Evolutionary conservation across 805 yeast species (phyloP).

Genomic region (Candida sakaeoensis): DNA sequence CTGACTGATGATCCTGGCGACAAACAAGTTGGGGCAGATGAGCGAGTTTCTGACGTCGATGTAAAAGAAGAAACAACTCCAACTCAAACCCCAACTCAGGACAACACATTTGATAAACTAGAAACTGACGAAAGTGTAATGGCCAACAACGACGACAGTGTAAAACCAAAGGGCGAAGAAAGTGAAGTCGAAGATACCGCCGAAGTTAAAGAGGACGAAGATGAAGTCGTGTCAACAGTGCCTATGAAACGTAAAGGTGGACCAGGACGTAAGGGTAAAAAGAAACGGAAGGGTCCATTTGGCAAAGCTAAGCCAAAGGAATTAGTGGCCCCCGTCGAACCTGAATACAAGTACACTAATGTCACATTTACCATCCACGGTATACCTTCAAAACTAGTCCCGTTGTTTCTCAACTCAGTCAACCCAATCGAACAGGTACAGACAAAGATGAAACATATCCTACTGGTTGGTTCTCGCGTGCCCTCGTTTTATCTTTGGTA

Average conservation of each 20-base stretch:
- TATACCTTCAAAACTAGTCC: conserved; percentile 63
- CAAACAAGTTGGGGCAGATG: no score
- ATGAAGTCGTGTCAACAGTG: conserved; percentile 9
- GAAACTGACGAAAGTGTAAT: no score
- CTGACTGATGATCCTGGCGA: neutral
- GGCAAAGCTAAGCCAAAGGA: conserved; percentile 16
- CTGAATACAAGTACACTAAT: conserved; percentile 51
- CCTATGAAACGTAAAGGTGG: conserved; percentile 18
- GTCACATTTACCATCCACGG: conserved; percentile 61
- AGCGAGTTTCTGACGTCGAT: no score
- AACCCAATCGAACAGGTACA: conserved; percentile 53
- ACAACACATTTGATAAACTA: no score
- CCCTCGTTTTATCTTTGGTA: conserved; percentile 74
- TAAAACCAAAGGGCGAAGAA: conserved; percentile 14
- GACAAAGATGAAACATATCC: conserved; percentile 55
- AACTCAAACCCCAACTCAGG: no score
- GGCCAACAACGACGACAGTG: no score
- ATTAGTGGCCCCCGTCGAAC: conserved; percentile 36
- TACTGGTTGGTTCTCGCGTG: conserved; percentile 57
- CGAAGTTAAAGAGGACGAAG: conserved; percentile 8
- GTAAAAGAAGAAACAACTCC: no score
- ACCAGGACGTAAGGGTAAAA: conserved; percentile 13
- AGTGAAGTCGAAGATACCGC: conserved; percentile 12
- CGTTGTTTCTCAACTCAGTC: conserved; percentile 65
- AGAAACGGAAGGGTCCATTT: conserved; percentile 14